phyloP scores from a whole-genome alignment of 768 basidiomycete species.

The Trametes cinnabarina region DNA sequence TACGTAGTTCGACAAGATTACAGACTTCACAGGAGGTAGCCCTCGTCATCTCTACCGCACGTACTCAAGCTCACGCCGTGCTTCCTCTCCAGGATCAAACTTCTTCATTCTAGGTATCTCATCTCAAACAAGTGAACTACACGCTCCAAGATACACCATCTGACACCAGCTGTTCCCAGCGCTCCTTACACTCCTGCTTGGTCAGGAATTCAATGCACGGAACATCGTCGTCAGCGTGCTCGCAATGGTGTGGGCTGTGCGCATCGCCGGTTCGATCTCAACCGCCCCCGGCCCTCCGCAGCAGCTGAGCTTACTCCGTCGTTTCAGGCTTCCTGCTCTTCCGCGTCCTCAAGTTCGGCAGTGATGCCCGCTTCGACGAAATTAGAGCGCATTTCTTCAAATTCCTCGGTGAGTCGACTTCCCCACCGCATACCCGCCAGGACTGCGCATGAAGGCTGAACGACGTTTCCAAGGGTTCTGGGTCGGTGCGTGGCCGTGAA shows the following conservation, averaged over 20 bases:
- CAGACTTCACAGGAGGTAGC: constrained; percentile 62
- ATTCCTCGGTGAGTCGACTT: constrained; percentile 45
- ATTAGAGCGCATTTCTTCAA: constrained; percentile 65
- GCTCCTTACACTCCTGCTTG: constrained; percentile 57
- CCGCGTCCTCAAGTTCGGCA: constrained; percentile 67
- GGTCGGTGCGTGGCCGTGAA: constrained; percentile 38
- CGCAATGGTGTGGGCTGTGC: constrained; percentile 66
- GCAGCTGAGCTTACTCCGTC: background rate
- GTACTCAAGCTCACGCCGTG: background rate
- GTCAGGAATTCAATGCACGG: constrained; percentile 58
- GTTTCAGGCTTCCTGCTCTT: constrained; percentile 57
- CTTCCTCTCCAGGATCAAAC: constrained; percentile 49
- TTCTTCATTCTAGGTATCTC: constrained; percentile 58
- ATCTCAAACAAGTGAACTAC: background rate
- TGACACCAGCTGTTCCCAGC: constrained; percentile 34
- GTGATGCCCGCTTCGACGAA: constrained; percentile 65
- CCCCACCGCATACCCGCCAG: background rate
- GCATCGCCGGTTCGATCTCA: constrained; percentile 45
- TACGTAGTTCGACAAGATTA: constrained; percentile 65
- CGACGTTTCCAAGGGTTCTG: constrained; percentile 44
- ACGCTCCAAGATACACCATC: background rate
- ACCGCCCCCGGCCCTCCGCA: background rate
- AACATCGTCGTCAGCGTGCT: constrained; percentile 56
- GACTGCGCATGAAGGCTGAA: background rate
- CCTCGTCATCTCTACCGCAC: background rate